Evolutionary conservation across 305 asterid genomes (phyloP).

Genomic region (Fraxinus paxiana): DNA sequence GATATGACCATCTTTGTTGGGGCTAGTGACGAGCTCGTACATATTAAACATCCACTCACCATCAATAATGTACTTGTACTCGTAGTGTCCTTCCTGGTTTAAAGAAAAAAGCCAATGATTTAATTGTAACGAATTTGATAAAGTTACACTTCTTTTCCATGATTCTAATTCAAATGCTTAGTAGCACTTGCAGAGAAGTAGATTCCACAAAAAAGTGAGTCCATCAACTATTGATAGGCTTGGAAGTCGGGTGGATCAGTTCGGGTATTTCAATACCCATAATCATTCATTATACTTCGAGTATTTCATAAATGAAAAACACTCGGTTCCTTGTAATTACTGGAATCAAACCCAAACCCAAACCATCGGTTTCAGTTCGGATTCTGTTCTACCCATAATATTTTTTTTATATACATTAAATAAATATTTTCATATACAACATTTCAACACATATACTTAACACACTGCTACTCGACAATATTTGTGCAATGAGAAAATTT

Average conservation of each 20-base stretch:
- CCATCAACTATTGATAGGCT: background rate
- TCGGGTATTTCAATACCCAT: background rate
- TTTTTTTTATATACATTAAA: too few species aligned
- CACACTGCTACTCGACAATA: background rate
- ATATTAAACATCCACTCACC: conserved; percentile 72
- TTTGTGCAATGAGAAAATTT: background rate
- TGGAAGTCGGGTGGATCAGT: background rate
- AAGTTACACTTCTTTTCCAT: background rate
- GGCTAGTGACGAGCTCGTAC: conserved; percentile 49
- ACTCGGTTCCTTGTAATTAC: background rate
- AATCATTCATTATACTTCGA: background rate
- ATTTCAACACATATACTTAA: too few species aligned
- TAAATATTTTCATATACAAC: background rate
- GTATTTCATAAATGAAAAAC: background rate
- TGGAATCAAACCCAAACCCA: too few species aligned
- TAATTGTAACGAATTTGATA: background rate
- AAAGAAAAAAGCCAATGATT: background rate
- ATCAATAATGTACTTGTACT: conserved; percentile 83
- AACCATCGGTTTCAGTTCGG: background rate
- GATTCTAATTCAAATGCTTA: conserved; percentile 3
- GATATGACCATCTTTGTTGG: conserved; percentile 77
- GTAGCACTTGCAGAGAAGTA: background rate
- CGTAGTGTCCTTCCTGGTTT: conserved; percentile 80
- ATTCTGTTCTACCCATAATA: background rate
- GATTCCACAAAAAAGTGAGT: background rate